Evolutionary conservation across 2,329 filamentous ascomycete species (phyloP), one percentile per base, ranked within the genome.

Genomic region (Xylariales sp.): DNA sequence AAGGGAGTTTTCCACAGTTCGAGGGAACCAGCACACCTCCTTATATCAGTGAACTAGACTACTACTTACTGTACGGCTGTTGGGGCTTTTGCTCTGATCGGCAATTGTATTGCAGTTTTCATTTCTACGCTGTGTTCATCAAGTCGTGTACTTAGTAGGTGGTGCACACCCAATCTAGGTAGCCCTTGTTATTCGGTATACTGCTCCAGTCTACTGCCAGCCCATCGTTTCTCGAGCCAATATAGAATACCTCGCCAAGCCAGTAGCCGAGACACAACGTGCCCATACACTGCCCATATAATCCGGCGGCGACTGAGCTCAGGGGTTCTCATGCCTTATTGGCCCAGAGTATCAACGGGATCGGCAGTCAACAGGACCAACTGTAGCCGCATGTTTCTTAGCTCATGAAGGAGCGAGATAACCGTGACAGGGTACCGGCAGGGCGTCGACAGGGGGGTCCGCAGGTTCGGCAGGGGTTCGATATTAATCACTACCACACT

Each of bases 21-120:
- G 67, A 46, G 56, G 68, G 67, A 70, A 53, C n/a, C 61, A 56
- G 49, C 43, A 57, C 32, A 52, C 65, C 60, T 65, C 64, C 65
- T 75, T 75, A 74, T 75, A 75, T 73, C 67, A 46, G 61, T 48
- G 23, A n/a, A n/a, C 49, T n/a, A 30, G 54, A 32, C 23, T 14
- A 23, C 23, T 23, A 23, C 23, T 23, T 23, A 23, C 23, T 23
- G 23, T 12, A 45, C 14, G n/a, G 28, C 28, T 12, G 41, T 39
- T 56, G 4, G 41, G 53, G 28, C 18, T 18, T 65, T 23, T 39
- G 58, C 50, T 39, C 60, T 28, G 71, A 75, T 75, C 72, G 74
- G 73, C 73, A 75, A 56, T 67, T 71, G 59, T 49, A 57, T 68
- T 71, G 50, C 67, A 43, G 59, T 68, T 68, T 49, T 43, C n/a